Conservation (phyloP, 306 rosid genomes). For the Prinsepia uniflora region DNA sequence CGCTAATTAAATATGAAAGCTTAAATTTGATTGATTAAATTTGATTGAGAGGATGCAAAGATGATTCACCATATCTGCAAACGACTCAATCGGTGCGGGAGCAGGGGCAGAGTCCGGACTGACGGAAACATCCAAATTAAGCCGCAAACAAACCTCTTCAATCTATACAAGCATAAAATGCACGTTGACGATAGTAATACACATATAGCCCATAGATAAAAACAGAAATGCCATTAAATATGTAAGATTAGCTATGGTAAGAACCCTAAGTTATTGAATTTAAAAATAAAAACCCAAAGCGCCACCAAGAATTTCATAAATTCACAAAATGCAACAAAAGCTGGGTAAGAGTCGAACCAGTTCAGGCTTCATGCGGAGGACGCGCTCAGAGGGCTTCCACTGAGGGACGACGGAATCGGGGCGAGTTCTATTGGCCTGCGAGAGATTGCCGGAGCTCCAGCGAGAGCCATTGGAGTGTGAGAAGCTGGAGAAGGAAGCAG, state of each 20-base stretch:
- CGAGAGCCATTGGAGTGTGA: constrained; percentile 43
- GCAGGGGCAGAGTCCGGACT: constrained; percentile 55
- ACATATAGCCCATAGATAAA: background rate
- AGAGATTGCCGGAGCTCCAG: constrained; percentile 41
- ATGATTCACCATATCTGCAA: constrained; percentile 60
- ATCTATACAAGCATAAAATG: constrained; percentile 35
- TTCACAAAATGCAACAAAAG: background rate
- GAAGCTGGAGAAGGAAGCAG: constrained; percentile 20
- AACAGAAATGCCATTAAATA: background rate
- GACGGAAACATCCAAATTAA: constrained; percentile 69
- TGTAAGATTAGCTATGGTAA: background rate
- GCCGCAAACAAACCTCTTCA: constrained; percentile 68
- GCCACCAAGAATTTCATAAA: background rate
- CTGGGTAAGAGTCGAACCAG: constrained; percentile 38
- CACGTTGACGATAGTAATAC: background rate
- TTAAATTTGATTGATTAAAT: background rate
- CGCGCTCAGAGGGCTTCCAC: constrained; percentile 86
- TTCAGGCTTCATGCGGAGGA: constrained; percentile 61
- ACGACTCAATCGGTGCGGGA: constrained; percentile 76
- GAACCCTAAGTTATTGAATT: constrained; percentile 19
- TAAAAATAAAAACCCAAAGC: background rate
- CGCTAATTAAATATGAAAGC: background rate
- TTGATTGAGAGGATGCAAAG: constrained; percentile 1
- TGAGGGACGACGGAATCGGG: constrained; percentile 51
- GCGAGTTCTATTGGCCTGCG: constrained; percentile 23